Evolutionary conservation across 495 filamentous ascomycete species (phyloP), one percentile per base, ranked within the genome.

Genomic region (Darksidea phi): DNA sequence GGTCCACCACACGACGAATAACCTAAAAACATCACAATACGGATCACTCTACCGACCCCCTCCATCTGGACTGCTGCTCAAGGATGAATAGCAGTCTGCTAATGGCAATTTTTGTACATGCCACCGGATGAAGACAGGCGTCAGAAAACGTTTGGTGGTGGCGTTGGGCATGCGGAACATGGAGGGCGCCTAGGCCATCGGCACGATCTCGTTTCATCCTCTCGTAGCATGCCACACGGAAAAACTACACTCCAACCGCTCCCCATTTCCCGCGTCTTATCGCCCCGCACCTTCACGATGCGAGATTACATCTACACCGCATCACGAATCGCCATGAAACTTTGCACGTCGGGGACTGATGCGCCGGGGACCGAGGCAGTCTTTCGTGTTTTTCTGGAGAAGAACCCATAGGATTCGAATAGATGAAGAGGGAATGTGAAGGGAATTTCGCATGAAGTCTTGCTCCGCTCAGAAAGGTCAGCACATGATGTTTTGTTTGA

Each of bases 401-500:
- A 57, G 46, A 41, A 37, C 20, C 18, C n/a, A n/a, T 15, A 25
- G 17, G 5, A 49, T 26, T 49, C 6, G 17, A 49, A 15, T 4
- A 21, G 7, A 20, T 52, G 41, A 3, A 6, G 18, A 52, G 10
- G 4, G 28, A 52, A 25, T 18, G 8, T 32, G 24, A 25, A 18
- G 15, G n/a, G 13, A 8, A 10, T 46, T 20, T 28, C 12, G 47
- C 38, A 28, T 15, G 32, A 51, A 43, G 13, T 48, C 32, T 21
- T 18, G 18, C 28, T 28, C 26, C 1, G 45, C 48, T 34, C 4
- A 32, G 28, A 10, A 10, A 4, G 28, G 28, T 32, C 4, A 53
- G 34, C 46, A 47, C 53, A 63, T 63, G 25, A 56, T 63, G 60
- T 63, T 63, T 63, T 47, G 54, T 63, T 58, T 63, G 41, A 51